Base-by-base conservation (phyloP, 2,329 filamentous ascomycete species). In the Ramichloridium luteum region DNA sequence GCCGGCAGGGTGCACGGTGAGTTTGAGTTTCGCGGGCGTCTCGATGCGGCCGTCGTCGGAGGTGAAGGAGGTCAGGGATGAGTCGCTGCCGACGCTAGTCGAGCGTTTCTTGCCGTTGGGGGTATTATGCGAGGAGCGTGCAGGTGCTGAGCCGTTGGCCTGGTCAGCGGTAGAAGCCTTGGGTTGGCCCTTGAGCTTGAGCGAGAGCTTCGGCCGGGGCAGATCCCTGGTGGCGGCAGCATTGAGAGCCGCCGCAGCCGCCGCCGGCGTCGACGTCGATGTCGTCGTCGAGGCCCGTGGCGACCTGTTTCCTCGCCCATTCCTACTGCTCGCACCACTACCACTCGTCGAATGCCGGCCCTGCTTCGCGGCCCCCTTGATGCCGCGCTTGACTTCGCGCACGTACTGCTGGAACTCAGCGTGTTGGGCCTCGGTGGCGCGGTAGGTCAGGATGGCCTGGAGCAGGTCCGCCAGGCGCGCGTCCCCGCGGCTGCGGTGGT, bases 231-330 rank as follows among this genome's bases (percentile, higher is more conserved):
- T n/a, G n/a, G n/a, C n/a, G n/a, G n/a, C n/a, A n/a, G n/a, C n/a
- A n/a, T n/a, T n/a, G n/a, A n/a, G n/a, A n/a, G n/a, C n/a, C n/a
- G n/a, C n/a, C n/a, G 14, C 59, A 58, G n/a, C 45, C 50, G 41
- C 51, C 50, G 44, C 61, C 57, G 6, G 42, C 46, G 39, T 62
- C 58, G 10, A 60, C 50, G 39, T 62, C 61, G 30, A 56, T 48
- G 48, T 62, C 58, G 2, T 60, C 54, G 26, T 61, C 57, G 40
- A 60, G 59, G 46, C n/a, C n/a, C n/a, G n/a, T n/a, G n/a, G n/a
- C n/a, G n/a, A n/a, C n/a, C n/a, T n/a, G n/a, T n/a, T n/a, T n/a
- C n/a, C n/a, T n/a, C n/a, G n/a, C n/a, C n/a, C n/a, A n/a, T n/a
- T n/a, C n/a, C n/a, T n/a, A n/a, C n/a, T n/a, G n/a, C n/a, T n/a